phyloP scores from a whole-genome alignment of 352 stramenopile species.

The Phytophthora tubulina region DNA sequence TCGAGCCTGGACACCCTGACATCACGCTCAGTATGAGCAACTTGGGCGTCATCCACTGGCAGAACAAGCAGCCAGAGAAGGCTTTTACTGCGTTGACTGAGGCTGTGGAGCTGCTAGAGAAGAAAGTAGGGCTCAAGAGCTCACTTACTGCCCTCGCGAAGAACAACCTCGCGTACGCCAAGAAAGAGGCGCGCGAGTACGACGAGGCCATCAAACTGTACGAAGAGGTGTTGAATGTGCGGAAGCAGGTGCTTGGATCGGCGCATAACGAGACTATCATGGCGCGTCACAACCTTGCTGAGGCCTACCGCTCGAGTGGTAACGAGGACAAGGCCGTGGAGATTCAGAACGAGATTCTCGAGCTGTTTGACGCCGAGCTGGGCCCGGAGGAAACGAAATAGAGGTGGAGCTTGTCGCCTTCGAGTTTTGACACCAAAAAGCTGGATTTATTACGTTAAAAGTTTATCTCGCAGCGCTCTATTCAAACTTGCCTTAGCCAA shows the following conservation, averaged over 20 bases:
- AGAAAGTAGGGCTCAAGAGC: conserved; percentile 63
- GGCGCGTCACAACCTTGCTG: conserved; percentile 82
- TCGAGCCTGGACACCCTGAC: conserved; percentile 80
- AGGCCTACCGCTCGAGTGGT: conserved; percentile 78
- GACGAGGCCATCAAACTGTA: conserved; percentile 76
- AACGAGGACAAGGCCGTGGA: conserved; percentile 81
- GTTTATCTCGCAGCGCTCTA: conserved; percentile 26
- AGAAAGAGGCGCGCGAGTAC: conserved; percentile 81
- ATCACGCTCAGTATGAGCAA: conserved; percentile 88
- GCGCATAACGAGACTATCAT: conserved; percentile 88
- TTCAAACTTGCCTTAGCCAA: conserved; percentile 54
- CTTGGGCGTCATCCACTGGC: conserved; percentile 82
- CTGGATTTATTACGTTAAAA: conserved; percentile 34
- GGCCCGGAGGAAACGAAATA: conserved; percentile 43
- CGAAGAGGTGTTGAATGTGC: conserved; percentile 69
- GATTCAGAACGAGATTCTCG: conserved; percentile 86
- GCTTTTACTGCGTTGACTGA: conserved; percentile 69
- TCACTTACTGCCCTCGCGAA: conserved; percentile 79
- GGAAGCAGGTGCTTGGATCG: conserved; percentile 65
- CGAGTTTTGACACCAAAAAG: conserved; percentile 32
- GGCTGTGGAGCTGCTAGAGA: conserved; percentile 67
- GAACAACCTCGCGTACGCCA: conserved; percentile 86
- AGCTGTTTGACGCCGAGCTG: conserved; percentile 69
- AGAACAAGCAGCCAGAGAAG: conserved; percentile 84
- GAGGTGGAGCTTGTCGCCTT: background rate